Conservation (phyloP, 1,284 basidiomycete species). For the Ceratobasidium theobromae region DNA sequence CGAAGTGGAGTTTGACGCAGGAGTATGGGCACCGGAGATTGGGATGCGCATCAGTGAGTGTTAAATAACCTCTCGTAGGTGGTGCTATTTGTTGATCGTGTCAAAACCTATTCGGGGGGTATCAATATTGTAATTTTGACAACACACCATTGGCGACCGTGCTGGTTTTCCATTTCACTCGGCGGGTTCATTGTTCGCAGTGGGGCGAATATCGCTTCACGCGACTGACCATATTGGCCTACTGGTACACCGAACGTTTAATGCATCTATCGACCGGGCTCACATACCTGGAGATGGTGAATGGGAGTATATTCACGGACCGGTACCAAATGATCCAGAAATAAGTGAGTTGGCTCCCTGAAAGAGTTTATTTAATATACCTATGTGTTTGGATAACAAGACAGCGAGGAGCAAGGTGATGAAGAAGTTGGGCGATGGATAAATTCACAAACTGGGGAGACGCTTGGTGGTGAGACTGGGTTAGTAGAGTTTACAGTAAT, state of each 20-base stretch:
- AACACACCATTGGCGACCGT: too few relatives aligned
- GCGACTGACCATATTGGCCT: constrained; percentile 95
- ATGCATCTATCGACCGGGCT: constrained; percentile 91
- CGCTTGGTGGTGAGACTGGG: constrained; percentile 71
- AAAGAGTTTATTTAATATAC: too few relatives aligned
- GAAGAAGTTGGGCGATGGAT: constrained; percentile 77
- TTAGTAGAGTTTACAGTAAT: constrained; percentile 86
- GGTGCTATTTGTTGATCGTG: too few relatives aligned
- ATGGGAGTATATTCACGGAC: constrained; percentile 86
- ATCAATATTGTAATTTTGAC: too few relatives aligned
- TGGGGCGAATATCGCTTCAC: constrained; percentile 83
- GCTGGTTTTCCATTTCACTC: not conserved
- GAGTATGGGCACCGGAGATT: constrained; percentile 86
- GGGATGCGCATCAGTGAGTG: constrained; percentile 81
- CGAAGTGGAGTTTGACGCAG: constrained; percentile 75
- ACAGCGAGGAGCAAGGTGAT: constrained; percentile 42
- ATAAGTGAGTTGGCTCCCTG: constrained; percentile 57
- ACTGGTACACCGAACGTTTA: constrained; percentile 92
- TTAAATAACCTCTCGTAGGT: too few relatives aligned
- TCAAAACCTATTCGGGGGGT: too few relatives aligned
- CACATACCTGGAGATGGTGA: constrained; percentile 76
- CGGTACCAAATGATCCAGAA: constrained; percentile 74
- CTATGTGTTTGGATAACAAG: constrained; percentile 40
- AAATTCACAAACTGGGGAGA: constrained; percentile 66
- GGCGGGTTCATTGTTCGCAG: constrained; percentile 48